These are phyloP conservation scores for Rhizopogon vinicolor DNA, from an alignment of 768 basidiomycete genomes.

Conservation along the genomic window DNA sequence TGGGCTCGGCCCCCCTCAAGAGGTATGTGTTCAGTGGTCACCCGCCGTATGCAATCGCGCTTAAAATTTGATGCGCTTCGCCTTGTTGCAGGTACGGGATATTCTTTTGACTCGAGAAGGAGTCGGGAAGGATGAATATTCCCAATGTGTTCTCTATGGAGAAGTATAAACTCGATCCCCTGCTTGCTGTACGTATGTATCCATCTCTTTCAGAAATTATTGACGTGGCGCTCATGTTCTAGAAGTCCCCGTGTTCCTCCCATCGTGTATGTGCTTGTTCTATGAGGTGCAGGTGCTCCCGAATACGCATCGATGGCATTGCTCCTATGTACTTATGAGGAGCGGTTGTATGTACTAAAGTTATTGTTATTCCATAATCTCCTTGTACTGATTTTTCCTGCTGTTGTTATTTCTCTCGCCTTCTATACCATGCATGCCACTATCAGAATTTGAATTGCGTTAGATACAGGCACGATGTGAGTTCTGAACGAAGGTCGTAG, in stretches of 20 bases:
- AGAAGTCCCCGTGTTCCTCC: too few relatives aligned
- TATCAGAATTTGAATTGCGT: neutral
- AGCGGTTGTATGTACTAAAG: neutral
- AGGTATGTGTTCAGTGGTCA: slow-evolving; percentile 44
- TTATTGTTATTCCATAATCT: too few relatives aligned
- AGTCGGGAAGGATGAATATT: slow-evolving; percentile 43
- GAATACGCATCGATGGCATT: neutral
- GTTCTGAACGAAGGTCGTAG: too few relatives aligned
- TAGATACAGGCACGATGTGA: too few relatives aligned
- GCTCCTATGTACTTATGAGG: neutral
- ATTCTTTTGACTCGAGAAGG: slow-evolving; percentile 74
- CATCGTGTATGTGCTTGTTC: neutral
- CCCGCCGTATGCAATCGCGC: neutral
- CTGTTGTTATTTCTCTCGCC: neutral
- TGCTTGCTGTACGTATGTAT: neutral
- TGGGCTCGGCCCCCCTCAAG: slow-evolving; percentile 74
- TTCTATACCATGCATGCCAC: neutral
- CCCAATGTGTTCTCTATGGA: slow-evolving; percentile 58
- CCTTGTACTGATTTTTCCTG: neutral
- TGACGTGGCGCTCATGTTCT: neutral
- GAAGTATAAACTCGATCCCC: slow-evolving; percentile 20
- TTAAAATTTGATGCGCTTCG: neutral
- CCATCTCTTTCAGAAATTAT: neutral
- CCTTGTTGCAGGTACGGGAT: slow-evolving; percentile 55
- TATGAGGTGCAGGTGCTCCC: neutral